Evolutionary conservation across 2,329 filamentous ascomycete genomes (phyloP).

Genomic region (Paecilomyces dactylethromorphus): DNA sequence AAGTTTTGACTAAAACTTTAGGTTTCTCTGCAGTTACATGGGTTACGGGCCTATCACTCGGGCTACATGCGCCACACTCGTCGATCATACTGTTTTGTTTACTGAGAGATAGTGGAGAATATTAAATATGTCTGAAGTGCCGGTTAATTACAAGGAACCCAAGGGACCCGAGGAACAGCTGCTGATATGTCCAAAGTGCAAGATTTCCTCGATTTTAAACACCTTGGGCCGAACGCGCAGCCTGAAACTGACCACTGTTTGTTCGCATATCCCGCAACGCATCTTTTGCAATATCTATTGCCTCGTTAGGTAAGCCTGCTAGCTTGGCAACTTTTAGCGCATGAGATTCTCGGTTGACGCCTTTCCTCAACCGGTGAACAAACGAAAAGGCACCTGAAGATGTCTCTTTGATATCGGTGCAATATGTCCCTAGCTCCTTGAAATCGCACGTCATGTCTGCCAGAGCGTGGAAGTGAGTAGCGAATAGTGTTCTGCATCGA

Average conservation of each 20-base stretch:
- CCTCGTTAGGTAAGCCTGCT: slow-evolving; percentile 71
- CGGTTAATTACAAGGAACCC: neutral
- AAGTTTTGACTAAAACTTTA: too few relatives aligned
- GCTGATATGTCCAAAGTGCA: neutral
- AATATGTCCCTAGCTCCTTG: slow-evolving; percentile 64
- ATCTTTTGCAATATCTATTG: slow-evolving; percentile 59
- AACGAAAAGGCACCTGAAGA: slow-evolving; percentile 68
- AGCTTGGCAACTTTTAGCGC: slow-evolving; percentile 89
- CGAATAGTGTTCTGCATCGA: slow-evolving; percentile 75
- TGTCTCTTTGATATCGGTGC: slow-evolving; percentile 81
- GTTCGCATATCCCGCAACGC: slow-evolving; percentile 42
- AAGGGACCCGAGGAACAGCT: neutral
- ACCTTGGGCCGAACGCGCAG: neutral
- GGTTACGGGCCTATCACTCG: too few relatives aligned
- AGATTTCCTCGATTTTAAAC: neutral
- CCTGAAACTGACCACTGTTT: neutral
- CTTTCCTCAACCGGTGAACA: slow-evolving; percentile 71
- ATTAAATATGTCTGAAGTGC: too few relatives aligned
- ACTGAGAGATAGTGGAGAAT: neutral
- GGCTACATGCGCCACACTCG: neutral
- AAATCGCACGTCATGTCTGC: slow-evolving; percentile 65
- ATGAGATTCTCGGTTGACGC: slow-evolving; percentile 81
- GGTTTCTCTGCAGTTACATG: too few relatives aligned
- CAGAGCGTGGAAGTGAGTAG: slow-evolving; percentile 86
- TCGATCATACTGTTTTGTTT: neutral